Evolutionary conservation across 345 rosid species (phyloP).

Genomic region (Eucalyptus virginea): DNA sequence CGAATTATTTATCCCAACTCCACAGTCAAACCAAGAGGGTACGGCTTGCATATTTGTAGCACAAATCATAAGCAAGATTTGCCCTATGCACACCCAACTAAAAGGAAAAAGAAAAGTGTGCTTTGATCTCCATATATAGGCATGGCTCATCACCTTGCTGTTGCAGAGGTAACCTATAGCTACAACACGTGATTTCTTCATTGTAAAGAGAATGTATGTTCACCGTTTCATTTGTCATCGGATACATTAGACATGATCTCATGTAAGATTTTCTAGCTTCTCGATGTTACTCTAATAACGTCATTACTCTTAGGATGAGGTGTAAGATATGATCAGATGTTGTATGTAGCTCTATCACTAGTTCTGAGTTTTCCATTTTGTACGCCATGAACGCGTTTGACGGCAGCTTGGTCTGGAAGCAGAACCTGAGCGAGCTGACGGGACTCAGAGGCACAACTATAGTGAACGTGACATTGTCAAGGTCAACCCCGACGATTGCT

Average conservation of each 20-base stretch:
- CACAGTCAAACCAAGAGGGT: background rate
- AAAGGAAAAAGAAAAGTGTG: background rate
- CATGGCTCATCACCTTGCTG: background rate
- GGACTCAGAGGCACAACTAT: slow-evolving; percentile 10
- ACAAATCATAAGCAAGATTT: background rate
- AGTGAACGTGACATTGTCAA: slow-evolving; percentile 12
- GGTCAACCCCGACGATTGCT: slow-evolving; percentile 28
- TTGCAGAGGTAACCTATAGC: background rate
- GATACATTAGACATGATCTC: no score
- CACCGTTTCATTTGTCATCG: no score
- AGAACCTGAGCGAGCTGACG: slow-evolving; percentile 18
- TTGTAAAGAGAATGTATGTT: background rate
- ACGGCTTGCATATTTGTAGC: background rate
- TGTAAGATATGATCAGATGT: no score
- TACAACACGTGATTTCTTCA: background rate
- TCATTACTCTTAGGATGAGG: no score
- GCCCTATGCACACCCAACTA: no score
- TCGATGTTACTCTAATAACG: no score
- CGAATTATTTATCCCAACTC: background rate
- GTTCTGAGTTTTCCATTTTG: background rate
- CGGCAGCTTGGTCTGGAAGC: slow-evolving; percentile 35
- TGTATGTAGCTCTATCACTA: background rate
- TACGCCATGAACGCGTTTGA: slow-evolving; percentile 22
- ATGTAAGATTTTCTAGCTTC: no score
- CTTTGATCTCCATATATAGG: background rate